Percentiles rank a stretch among this genome's conserved stretches.
Conservation (phyloP, 371 early-diverging fungal species). For the Phascolomyces articulosus region DNA sequence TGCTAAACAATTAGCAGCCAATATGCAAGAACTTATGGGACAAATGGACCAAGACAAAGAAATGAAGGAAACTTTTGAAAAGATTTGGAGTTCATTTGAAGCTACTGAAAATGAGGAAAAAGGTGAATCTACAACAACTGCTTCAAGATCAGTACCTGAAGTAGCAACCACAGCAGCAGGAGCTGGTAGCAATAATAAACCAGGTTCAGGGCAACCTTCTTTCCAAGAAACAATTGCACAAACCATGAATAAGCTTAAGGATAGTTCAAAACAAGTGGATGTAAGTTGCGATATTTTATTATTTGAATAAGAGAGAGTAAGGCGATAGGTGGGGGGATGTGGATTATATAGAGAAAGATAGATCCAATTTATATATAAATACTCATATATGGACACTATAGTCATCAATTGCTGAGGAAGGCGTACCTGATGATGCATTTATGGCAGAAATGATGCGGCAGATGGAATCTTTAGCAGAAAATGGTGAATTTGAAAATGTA, state of each 20-base stretch:
- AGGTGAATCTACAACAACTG: slow-evolving; percentile 27
- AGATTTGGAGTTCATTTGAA: slow-evolving; percentile 60
- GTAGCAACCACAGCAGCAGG: neutral
- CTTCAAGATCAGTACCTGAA: slow-evolving; percentile 1
- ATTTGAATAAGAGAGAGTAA: too few species aligned
- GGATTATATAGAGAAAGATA: too few species aligned
- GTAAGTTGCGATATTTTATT: slow-evolving; percentile 44
- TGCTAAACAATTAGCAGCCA: slow-evolving; percentile 73
- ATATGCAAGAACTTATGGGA: slow-evolving; percentile 78
- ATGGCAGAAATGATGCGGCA: slow-evolving; percentile 91
- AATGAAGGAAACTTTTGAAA: slow-evolving; percentile 66
- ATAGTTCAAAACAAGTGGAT: slow-evolving; percentile 81
- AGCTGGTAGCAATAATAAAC: neutral
- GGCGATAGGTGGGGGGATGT: too few species aligned
- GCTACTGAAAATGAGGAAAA: slow-evolving; percentile 21
- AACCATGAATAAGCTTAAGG: slow-evolving; percentile 85
- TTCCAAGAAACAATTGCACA: slow-evolving; percentile 84
- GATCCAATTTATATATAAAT: too few species aligned
- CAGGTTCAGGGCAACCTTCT: slow-evolving; percentile 24
- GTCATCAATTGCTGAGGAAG: slow-evolving; percentile 66
- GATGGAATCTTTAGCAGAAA: slow-evolving; percentile 82
- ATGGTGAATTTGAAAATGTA: slow-evolving; percentile 81
- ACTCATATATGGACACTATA: slow-evolving; percentile 14
- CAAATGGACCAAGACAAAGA: slow-evolving; percentile 56
- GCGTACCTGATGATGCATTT: slow-evolving; percentile 62